Conservation (phyloP, 495 filamentous ascomycete genomes). For the Hyaloscypha hepaticicola region DNA sequence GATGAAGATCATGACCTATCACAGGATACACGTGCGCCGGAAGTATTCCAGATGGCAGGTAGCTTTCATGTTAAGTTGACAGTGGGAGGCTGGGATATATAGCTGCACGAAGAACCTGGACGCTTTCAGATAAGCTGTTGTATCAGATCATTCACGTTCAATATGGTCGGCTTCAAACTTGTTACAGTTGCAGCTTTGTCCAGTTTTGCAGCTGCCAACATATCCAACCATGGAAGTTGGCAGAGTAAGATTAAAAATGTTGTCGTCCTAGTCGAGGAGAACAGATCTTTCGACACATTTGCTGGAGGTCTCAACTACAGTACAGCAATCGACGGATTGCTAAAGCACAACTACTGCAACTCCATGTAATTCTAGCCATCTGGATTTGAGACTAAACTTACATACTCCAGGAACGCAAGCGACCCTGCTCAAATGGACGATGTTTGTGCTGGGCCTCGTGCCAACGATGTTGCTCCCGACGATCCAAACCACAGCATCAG, state of each 20-base stretch:
- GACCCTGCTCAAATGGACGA: slow-evolving; percentile 37
- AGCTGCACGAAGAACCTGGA: neutral
- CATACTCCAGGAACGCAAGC: slow-evolving; percentile 37
- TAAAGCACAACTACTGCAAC: slow-evolving; percentile 34
- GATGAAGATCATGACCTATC: slow-evolving; percentile 11
- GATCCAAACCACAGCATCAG: slow-evolving; percentile 52
- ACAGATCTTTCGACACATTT: slow-evolving; percentile 37
- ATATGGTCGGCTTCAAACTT: slow-evolving; percentile 24
- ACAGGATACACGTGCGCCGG: slow-evolving; percentile 12
- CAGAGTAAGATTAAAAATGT: slow-evolving; percentile 37
- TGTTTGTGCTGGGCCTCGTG: slow-evolving; percentile 42
- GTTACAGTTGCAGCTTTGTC: slow-evolving; percentile 17
- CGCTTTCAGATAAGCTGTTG: neutral
- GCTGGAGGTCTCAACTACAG: slow-evolving; percentile 33
- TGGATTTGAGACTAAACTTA: neutral
- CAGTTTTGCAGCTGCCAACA: slow-evolving; percentile 19
- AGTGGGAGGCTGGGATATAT: slow-evolving; percentile 7
- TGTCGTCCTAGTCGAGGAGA: slow-evolving; percentile 37
- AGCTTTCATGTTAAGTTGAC: neutral
- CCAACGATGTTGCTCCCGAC: slow-evolving; percentile 45
- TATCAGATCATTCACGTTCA: neutral
- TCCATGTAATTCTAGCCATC: slow-evolving; percentile 9
- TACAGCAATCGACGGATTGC: slow-evolving; percentile 28
- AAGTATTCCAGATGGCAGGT: neutral
- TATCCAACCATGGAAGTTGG: slow-evolving; percentile 8